Percentiles rank a stretch among this genome's conserved stretches.
phyloP scores from a whole-genome alignment of 352 stramenopile species.

The Aphanomyces stellatus region DNA sequence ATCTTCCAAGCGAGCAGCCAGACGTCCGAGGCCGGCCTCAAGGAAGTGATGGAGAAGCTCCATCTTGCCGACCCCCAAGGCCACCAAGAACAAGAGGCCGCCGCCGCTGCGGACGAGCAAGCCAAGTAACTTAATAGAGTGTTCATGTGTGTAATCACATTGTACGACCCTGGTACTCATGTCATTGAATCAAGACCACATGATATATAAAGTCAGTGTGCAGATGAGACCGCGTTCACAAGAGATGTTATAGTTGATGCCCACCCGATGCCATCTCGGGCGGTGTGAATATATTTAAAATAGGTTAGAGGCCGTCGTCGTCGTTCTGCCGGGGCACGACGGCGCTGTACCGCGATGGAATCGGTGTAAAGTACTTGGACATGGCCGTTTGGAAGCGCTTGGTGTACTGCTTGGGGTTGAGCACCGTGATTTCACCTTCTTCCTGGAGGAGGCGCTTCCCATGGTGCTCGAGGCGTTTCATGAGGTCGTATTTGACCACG shows the following conservation, averaged over 20 bases:
- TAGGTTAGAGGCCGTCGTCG: too few species aligned
- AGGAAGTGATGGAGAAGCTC: slow-evolving; percentile 21
- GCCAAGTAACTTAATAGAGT: too few species aligned
- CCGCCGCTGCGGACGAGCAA: too few species aligned
- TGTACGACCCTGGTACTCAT: too few species aligned
- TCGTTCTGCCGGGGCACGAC: neutral
- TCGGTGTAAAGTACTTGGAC: slow-evolving; percentile 86
- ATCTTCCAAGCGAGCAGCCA: slow-evolving; percentile 33
- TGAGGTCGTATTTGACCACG: slow-evolving; percentile 86
- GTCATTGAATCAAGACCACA: too few species aligned
- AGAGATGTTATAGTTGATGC: too few species aligned
- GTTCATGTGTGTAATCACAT: too few species aligned
- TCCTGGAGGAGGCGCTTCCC: slow-evolving; percentile 84
- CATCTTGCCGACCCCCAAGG: neutral
- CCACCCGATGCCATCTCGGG: too few species aligned
- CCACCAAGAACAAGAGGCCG: too few species aligned
- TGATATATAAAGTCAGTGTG: too few species aligned
- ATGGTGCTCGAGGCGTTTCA: slow-evolving; percentile 86
- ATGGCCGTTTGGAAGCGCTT: slow-evolving; percentile 78
- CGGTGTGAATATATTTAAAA: too few species aligned
- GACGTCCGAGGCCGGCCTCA: slow-evolving; percentile 17
- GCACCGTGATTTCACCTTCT: slow-evolving; percentile 80
- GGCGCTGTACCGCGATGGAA: slow-evolving; percentile 67
- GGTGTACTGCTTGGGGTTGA: slow-evolving; percentile 82
- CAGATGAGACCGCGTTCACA: too few species aligned